These are phyloP conservation scores for Sisymbrium irio DNA, from an alignment of 345 rosid species.

Conservation along the genomic window DNA sequence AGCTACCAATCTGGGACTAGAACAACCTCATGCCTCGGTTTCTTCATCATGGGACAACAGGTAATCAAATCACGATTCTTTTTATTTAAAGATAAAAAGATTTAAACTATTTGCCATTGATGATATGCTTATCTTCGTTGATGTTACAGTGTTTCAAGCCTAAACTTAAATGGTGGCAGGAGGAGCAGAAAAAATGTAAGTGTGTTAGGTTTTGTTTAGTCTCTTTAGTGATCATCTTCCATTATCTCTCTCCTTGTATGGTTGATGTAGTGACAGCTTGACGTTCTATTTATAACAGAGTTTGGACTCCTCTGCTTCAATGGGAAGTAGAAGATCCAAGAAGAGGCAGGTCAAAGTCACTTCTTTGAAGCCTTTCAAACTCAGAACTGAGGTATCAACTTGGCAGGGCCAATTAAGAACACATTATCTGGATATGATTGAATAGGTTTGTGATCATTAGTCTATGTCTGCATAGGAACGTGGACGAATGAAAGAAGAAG, in stretches of 20 bases:
- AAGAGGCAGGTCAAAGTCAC: conserved; percentile 62
- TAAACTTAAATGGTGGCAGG: conserved; percentile 60
- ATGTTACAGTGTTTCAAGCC: conserved; percentile 48
- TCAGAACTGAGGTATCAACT: conserved; percentile 75
- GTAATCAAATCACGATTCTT: conserved; percentile 21
- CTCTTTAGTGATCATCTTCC: neutral
- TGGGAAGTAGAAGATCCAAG: conserved; percentile 59
- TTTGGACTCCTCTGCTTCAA: conserved; percentile 59
- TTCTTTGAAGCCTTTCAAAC: conserved; percentile 66
- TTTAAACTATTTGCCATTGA: too few relatives aligned
- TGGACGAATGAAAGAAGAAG: conserved; percentile 82
- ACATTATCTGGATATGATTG: neutral
- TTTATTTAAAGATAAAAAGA: too few relatives aligned
- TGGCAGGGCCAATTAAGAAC: neutral
- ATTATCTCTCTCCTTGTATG: neutral
- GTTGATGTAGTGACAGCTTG: conserved; percentile 1
- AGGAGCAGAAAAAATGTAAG: conserved; percentile 79
- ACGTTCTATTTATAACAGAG: conserved; percentile 47
- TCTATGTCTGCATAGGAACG: conserved; percentile 53
- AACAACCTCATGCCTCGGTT: conserved; percentile 47
- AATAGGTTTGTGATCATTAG: neutral
- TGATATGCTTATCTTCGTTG: neutral
- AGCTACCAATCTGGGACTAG: conserved; percentile 59
- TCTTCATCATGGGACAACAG: conserved; percentile 72
- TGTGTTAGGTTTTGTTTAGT: neutral